Percentiles rank a stretch among this genome's conserved stretches.
Evolutionary conservation across 106 monocot species (phyloP).

Genomic region (Allium sativum): DNA sequence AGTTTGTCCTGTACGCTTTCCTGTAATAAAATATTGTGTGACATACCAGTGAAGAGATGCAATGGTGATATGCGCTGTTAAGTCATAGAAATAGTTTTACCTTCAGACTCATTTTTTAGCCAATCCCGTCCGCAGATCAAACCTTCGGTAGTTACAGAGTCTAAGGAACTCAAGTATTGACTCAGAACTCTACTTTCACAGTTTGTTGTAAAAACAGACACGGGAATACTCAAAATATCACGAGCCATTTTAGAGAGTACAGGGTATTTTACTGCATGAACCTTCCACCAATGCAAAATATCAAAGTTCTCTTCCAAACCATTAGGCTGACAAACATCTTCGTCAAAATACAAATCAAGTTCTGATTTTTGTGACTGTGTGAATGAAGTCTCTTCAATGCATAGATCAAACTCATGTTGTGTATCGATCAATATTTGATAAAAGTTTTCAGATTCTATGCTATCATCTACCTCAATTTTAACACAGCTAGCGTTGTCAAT

Average conservation of each 20-base stretch:
- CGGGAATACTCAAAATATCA: conserved; percentile 41
- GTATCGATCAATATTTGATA: conserved; percentile 41
- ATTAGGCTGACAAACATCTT: conserved; percentile 32
- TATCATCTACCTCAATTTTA: conserved; percentile 6
- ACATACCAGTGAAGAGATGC: too few species aligned
- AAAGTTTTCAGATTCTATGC: conserved; percentile 21
- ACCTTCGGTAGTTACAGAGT: conserved; percentile 28
- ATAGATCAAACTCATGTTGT: conserved; percentile 48
- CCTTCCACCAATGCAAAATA: conserved; percentile 56
- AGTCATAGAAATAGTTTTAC: conserved; percentile 9
- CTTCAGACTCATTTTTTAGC: conserved; percentile 45
- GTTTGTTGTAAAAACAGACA: conserved; percentile 28
- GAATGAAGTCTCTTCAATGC: conserved; percentile 39
- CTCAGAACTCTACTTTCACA: conserved; percentile 28
- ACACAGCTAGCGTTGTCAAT: conserved; percentile 18
- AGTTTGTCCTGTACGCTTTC: too few species aligned
- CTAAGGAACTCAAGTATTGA: conserved; percentile 35
- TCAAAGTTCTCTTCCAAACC: conserved; percentile 36
- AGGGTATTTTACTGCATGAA: conserved; percentile 50
- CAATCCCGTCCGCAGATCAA: conserved; percentile 59
- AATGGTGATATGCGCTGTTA: too few species aligned
- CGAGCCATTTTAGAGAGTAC: conserved; percentile 49
- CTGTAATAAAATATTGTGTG: too few species aligned
- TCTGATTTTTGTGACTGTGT: conserved; percentile 42
- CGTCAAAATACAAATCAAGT: conserved; percentile 59